These are phyloP conservation scores for Salix exigua DNA, from an alignment of 345 rosid species.

Conservation along the genomic window DNA sequence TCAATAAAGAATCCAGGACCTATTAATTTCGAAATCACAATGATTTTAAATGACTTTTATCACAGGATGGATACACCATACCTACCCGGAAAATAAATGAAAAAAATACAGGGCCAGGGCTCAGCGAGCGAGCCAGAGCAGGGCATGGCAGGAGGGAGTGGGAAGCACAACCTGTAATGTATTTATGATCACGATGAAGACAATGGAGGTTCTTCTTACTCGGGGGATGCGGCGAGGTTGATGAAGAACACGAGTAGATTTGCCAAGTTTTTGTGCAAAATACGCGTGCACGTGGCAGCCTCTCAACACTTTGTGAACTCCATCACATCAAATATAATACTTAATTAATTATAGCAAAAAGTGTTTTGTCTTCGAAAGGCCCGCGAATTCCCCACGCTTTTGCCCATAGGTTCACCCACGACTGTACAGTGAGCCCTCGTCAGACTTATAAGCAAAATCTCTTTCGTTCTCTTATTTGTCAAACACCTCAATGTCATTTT, in stretches of 20 bases:
- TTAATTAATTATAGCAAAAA: background rate
- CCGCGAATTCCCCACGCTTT: constrained; percentile 44
- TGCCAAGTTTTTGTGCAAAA: background rate
- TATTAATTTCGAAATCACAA: background rate
- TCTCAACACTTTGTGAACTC: background rate
- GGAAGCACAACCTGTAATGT: background rate
- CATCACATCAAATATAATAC: background rate
- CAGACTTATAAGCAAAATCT: background rate
- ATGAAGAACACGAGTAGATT: background rate
- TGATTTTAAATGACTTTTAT: background rate
- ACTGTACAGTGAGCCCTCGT: constrained; percentile 2
- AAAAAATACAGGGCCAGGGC: background rate
- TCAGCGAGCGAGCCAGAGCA: background rate
- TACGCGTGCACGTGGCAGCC: constrained; percentile 30
- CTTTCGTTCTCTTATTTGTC: background rate
- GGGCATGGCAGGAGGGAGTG: background rate
- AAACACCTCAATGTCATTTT: background rate
- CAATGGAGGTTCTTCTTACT: too few relatives aligned
- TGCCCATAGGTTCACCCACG: background rate
- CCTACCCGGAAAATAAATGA: background rate
- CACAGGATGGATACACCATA: background rate
- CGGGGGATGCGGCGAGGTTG: background rate
- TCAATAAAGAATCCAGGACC: too few relatives aligned
- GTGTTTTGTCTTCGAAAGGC: background rate
- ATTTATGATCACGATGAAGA: background rate